Evolutionary conservation across 257 asterid species (phyloP), one percentile per base, ranked within the genome.

Genomic region (Paulownia fortunei): DNA sequence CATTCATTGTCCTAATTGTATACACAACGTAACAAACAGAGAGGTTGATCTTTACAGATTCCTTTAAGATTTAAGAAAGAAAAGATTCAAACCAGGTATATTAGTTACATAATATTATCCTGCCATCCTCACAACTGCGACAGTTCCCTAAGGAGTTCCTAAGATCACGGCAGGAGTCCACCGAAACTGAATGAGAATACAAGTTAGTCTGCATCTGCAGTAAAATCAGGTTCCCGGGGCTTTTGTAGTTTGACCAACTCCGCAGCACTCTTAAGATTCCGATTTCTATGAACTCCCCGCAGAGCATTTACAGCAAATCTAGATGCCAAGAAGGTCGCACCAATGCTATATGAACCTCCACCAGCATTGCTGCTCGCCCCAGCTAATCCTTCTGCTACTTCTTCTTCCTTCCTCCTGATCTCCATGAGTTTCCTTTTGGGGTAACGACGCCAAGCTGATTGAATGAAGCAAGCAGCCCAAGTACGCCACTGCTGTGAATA

Each of bases 401-500:
- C 97, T 44, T 92, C 97, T 64, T 90, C 97, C 85, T 92, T 96
- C 66, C 93, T 82, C 72, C 82, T 88, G 59, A 79, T 86, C 77
- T 93, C 98, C 82, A 90, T 24, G n/a, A 88, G 52, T 74, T 96
- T 96, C 83, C 98, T 85, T 72, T 88, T 93, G 47, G 92, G 84
- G 54, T 96, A 90, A 19, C 99, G 86, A 6, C 99, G 86, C 99
- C 99, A 96, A 0, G 98, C 99, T 16, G 99, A 97, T 82, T 96
- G 99, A 59, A 95, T 91, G 32, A 93, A 95, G 87, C 97, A 90
- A 16, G 99, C 98, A 0, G 96, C 98, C 99, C 99, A 96, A 0
- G 99, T 96, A 65, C 98, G 84, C 99, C 99, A 96, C 69, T 96
- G 99, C 74, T 93, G 98, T 0, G 99, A 96, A 87, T 96, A 96